phyloP scores from a whole-genome alignment of 768 basidiomycete species.

The Rhodosporidiobolus sp. region DNA sequence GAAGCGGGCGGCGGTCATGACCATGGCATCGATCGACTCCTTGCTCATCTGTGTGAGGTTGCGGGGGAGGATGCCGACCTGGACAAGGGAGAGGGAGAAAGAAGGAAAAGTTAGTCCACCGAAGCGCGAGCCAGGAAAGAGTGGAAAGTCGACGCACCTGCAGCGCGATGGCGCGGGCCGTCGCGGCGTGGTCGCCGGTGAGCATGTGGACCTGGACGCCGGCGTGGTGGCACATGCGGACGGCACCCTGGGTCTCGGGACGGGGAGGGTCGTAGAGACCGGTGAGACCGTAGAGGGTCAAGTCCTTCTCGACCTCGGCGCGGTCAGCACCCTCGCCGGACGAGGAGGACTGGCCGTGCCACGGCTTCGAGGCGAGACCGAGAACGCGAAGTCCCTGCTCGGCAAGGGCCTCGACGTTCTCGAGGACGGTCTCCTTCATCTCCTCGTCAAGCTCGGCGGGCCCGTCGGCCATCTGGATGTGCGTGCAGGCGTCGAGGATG shows the following conservation, averaged over 20 bases:
- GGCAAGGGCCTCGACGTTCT: constrained; percentile 48
- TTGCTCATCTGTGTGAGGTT: constrained; percentile 28
- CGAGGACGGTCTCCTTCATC: constrained; percentile 43
- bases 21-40: constrained; percentile 30
- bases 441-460: constrained; percentile 44
- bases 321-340: constrained; percentile 49
- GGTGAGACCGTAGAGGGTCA: constrained; percentile 59
- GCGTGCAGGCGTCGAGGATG: constrained; percentile 55
- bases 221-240: constrained; percentile 56
- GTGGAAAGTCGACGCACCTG: constrained; percentile 50
- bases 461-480: constrained; percentile 43
- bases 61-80: constrained; percentile 38
- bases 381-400: constrained; percentile 52
- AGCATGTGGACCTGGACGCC: constrained; percentile 59
- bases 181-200: constrained; percentile 59
- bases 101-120: not conserved
- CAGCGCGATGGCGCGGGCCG: constrained; percentile 62
- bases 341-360: constrained; percentile 46
- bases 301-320: constrained; percentile 55
- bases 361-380: constrained; percentile 46
- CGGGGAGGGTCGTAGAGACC: constrained; percentile 62
- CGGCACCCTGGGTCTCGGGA: constrained; percentile 57
- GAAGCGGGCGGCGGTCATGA: constrained; percentile 48
- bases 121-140: not conserved
- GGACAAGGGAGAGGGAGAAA: not conserved